Percentiles rank a stretch among this genome's conserved stretches.
These are phyloP conservation scores for Petasospora fabianii DNA, from an alignment of 1,139 yeast species.

Conservation along the genomic window DNA sequence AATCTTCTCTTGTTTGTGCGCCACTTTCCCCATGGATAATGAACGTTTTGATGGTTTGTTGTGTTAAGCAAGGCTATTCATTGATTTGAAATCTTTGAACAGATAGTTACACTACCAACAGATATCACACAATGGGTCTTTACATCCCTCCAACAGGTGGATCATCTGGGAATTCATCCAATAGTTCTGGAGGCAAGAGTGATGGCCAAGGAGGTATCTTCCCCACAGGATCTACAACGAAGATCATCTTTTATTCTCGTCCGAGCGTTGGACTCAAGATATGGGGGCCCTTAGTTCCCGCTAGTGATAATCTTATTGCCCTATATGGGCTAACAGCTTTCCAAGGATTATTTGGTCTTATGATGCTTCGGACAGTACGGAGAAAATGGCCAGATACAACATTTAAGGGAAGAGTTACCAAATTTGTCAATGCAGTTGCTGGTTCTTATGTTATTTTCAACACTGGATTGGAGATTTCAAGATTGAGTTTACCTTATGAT, in stretches of 20 bases:
- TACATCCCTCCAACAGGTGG: conserved; percentile 4
- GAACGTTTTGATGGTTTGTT: no score
- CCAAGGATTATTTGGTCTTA: conserved; percentile 45
- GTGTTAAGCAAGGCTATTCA: no score
- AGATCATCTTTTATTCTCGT: conserved; percentile 30
- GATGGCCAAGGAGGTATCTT: neutral
- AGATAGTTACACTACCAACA: no score
- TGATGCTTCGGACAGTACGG: conserved; percentile 23
- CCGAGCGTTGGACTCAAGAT: conserved; percentile 55
- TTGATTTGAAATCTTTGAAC: no score
- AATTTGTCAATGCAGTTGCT: conserved; percentile 11
- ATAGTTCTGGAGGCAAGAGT: neutral
- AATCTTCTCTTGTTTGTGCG: no score
- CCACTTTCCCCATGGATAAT: no score
- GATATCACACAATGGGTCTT: conserved; percentile 4
- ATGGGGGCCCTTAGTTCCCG: conserved; percentile 66
- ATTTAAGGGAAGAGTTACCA: conserved; percentile 13
- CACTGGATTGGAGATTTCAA: conserved; percentile 46
- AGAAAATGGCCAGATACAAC: conserved; percentile 21
- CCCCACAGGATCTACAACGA: conserved; percentile 3
- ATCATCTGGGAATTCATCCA: neutral
- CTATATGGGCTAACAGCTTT: conserved; percentile 43
- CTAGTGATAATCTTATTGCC: conserved; percentile 53
- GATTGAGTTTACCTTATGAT: conserved; percentile 51
- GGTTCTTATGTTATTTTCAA: conserved; percentile 25